These are phyloP conservation scores for Endothia cerciana DNA, from an alignment of 2,329 filamentous ascomycete genomes.

Conservation along the genomic window DNA sequence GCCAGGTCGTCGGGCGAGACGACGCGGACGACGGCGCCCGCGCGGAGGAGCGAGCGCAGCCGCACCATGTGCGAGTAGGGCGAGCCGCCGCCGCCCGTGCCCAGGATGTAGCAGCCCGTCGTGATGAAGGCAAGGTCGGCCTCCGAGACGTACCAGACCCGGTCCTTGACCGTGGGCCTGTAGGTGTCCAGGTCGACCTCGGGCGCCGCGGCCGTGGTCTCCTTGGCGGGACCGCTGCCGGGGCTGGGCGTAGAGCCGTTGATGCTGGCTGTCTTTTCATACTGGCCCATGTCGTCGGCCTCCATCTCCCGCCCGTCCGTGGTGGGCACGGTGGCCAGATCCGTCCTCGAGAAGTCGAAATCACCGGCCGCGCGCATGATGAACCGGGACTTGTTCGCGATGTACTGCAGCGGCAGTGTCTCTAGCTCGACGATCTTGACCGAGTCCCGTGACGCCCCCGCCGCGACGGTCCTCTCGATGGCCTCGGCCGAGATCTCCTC, in stretches of 20 bases:
- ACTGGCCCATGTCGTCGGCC: constrained; percentile 33
- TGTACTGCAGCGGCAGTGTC: constrained; percentile 58
- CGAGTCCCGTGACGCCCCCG: constrained; percentile 49
- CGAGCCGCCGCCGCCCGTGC: constrained; percentile 64
- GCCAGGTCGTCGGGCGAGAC: constrained; percentile 54
- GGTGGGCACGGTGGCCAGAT: constrained; percentile 28
- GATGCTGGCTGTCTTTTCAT: constrained; percentile 31
- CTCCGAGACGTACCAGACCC: constrained; percentile 61
- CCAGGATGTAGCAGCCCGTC: constrained; percentile 64
- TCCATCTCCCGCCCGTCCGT: constrained; percentile 15
- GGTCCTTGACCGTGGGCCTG: constrained; percentile 52
- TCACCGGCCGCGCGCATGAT: constrained; percentile 64
- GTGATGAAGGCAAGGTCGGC: constrained; percentile 61
- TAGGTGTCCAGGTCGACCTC: constrained; percentile 47
- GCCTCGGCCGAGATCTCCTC: constrained; percentile 46
- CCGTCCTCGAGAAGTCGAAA: constrained; percentile 50
- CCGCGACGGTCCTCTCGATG: constrained; percentile 48
- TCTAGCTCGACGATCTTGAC: constrained; percentile 57
- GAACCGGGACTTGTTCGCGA: constrained; percentile 57
- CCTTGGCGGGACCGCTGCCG: not conserved
- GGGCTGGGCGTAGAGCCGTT: constrained; percentile 15
- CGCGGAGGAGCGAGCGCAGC: constrained; percentile 53
- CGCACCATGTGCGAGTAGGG: constrained; percentile 57
- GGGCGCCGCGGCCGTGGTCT: constrained; percentile 21
- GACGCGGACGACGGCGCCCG: constrained; percentile 54